Base-by-base conservation (phyloP, 2,329 filamentous ascomycete species). In the Trichophyton simii region DNA sequence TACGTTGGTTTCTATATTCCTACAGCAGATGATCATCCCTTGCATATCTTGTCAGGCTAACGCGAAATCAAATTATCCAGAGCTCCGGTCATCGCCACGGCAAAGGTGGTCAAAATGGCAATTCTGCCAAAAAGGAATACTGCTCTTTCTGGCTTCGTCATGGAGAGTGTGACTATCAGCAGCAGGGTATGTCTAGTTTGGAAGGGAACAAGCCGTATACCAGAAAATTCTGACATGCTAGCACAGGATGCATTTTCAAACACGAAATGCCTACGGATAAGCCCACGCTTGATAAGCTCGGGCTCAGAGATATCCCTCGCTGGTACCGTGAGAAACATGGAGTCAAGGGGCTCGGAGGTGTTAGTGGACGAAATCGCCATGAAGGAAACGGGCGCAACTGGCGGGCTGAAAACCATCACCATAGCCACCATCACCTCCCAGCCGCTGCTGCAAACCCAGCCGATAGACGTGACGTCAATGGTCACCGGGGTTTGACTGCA, bases 71-170 rank as follows among this genome's bases (percentile, higher is more conserved):
- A 25, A 15, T 22, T 13, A 22, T 6, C 31, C 9, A 63, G 60
- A 58, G 60, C 36, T 50, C 48, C 54, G 52, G 44, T 28, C 48
- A 31, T 41, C 62, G 62, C 25, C 41, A 54, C 25, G 60, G 48
- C 22, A 61, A 60, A 58, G 58, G 50, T 15, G 22, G 42, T 7
- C 62, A 61, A 36, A 48, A 36, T 55, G 58, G 57, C 6, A 57
- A 54, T 52, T 22, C 28, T 4, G 15, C 58, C 22, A 66, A 65
- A 50, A 66, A 66, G 25, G 63, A 66, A 59, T 66, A 62, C 41
- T 66, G 65, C 57, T 89, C 90, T 62, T 89, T 92, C 73, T 96
- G 91, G 91, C 86, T 96, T 60, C 86, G 89, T 67, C 86, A 88
- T 62, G 91, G 90, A 20, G 84, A 88, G 50, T 96, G 91, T 71